Conservation (phyloP, 331 rosid species). For the Malus hybrid region DNA sequence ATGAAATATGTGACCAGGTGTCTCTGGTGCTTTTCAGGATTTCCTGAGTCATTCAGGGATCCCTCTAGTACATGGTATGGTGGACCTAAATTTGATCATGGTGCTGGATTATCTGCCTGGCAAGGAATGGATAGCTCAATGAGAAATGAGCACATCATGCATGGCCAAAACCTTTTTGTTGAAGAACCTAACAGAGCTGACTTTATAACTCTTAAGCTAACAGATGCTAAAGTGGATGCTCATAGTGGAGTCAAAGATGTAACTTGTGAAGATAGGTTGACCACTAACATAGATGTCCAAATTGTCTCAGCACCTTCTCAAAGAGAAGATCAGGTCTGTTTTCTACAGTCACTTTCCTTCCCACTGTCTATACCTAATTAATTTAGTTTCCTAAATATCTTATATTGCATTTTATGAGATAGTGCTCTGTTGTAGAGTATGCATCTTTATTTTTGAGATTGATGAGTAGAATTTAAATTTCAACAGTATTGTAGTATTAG, state of each 20-base stretch:
- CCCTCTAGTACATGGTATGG: slow-evolving; percentile 24
- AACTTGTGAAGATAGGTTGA: slow-evolving; percentile 22
- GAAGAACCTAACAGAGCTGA: slow-evolving; percentile 28
- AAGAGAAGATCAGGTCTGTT: slow-evolving; percentile 40
- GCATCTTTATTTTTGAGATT: background rate
- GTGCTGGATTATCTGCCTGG: slow-evolving; percentile 34
- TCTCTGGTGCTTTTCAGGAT: slow-evolving; percentile 29
- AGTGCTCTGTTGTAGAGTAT: background rate
- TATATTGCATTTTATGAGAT: background rate
- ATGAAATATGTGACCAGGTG: slow-evolving; percentile 9
- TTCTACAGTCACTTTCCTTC: background rate
- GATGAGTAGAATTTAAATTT: background rate
- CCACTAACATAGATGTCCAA: slow-evolving; percentile 19
- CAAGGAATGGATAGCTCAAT: slow-evolving; percentile 23
- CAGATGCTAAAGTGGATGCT: slow-evolving; percentile 25
- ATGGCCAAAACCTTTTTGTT: slow-evolving; percentile 18
- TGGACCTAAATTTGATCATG: slow-evolving; percentile 20
- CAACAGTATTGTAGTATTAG: background rate
- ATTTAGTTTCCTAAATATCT: background rate
- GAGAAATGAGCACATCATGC: slow-evolving; percentile 13
- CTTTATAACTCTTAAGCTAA: slow-evolving; percentile 21
- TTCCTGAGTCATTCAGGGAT: slow-evolving; percentile 26
- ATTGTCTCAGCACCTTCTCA: slow-evolving; percentile 17
- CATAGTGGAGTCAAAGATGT: slow-evolving; percentile 16
- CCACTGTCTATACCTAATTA: background rate